phyloP scores from a whole-genome alignment of 805 yeast species.

The Candida krabiensis region DNA sequence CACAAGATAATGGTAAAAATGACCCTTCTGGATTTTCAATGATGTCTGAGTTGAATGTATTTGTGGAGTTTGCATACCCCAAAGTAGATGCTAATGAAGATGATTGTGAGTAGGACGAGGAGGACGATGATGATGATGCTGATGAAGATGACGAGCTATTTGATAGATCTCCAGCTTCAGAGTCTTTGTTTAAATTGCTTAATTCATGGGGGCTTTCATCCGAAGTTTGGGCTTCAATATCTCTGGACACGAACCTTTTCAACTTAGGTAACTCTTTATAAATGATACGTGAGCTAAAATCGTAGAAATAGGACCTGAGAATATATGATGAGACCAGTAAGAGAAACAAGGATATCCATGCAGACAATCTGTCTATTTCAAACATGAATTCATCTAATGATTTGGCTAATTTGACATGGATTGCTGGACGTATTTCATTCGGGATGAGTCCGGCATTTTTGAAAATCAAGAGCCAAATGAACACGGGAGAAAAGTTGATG shows the following conservation, averaged over 20 bases:
- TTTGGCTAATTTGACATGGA: conserved; percentile 48
- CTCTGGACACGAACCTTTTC: conserved; percentile 7
- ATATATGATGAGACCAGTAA: conserved; percentile 14
- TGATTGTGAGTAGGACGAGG: conserved; percentile 4
- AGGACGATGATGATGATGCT: conserved; percentile 6
- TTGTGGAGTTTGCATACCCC: background rate
- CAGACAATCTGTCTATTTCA: conserved; percentile 18
- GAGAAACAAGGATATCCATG: conserved; percentile 23
- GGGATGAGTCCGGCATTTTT: conserved; percentile 62
- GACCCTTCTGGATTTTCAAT: conserved; percentile 2
- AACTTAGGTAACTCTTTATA: background rate
- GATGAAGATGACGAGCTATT: conserved; percentile 4
- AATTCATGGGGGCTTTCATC: conserved; percentile 6
- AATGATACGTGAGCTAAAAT: conserved; percentile 3
- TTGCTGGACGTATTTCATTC: conserved; percentile 49
- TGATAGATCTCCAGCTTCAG: background rate
- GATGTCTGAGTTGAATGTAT: conserved; percentile 1
- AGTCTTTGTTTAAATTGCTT: background rate
- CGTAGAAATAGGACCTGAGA: conserved; percentile 20
- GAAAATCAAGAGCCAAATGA: conserved; percentile 56
- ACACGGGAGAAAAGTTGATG: conserved; percentile 51
- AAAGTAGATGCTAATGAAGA: conserved; percentile 2
- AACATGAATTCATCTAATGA: conserved; percentile 43
- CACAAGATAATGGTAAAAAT: conserved; percentile 25
- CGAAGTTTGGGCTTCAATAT: conserved; percentile 9